Percentiles rank a stretch among this genome's conserved stretches.
These are phyloP conservation scores for Nothophytophthora sp. DNA, from an alignment of 352 stramenopile genomes.

Conservation along the genomic window DNA sequence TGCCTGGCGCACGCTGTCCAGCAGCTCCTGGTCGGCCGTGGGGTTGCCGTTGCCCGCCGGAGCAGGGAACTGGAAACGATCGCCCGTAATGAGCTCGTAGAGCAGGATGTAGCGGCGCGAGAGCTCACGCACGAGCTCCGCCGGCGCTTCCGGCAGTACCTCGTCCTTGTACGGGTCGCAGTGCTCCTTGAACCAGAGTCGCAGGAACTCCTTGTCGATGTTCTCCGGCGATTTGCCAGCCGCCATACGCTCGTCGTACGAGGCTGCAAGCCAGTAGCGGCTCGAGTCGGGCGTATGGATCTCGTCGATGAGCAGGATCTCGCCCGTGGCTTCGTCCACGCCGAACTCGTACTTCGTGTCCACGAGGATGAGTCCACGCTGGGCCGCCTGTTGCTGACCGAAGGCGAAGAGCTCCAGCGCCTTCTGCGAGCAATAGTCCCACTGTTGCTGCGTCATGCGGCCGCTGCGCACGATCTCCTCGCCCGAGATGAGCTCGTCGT, in stretches of 20 bases:
- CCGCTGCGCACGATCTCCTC: conserved; percentile 92
- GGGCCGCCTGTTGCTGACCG: conserved; percentile 90
- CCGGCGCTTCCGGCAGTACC: conserved; percentile 94
- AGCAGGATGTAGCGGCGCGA: conserved; percentile 97
- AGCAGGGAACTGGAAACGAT: conserved; percentile 90
- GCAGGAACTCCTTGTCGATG: conserved; percentile 99
- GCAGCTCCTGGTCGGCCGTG: conserved; percentile 47
- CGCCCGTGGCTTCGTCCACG: conserved; percentile 67
- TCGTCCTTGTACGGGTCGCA: conserved; percentile 99
- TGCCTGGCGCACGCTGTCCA: conserved; percentile 42
- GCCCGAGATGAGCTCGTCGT: conserved; percentile 98
- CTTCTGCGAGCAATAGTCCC: conserved; percentile 94
- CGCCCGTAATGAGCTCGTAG: conserved; percentile 98
- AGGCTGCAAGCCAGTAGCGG: conserved; percentile 92
- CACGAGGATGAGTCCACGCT: conserved; percentile 97
- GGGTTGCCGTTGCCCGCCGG: conserved; percentile 15
- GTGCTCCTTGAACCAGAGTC: conserved; percentile 97
- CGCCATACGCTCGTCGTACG: conserved; percentile 90
- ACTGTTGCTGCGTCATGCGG: conserved; percentile 97
- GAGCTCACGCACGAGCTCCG: conserved; percentile 96
- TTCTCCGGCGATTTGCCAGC: conserved; percentile 95
- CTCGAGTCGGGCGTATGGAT: conserved; percentile 99
- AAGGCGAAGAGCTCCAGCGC: conserved; percentile 93
- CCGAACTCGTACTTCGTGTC: conserved; percentile 98
- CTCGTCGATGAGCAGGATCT: conserved; percentile 98